phyloP scores from a whole-genome alignment of 2,329 filamentous ascomycete genomes.

The Colletotrichum shisoi region DNA sequence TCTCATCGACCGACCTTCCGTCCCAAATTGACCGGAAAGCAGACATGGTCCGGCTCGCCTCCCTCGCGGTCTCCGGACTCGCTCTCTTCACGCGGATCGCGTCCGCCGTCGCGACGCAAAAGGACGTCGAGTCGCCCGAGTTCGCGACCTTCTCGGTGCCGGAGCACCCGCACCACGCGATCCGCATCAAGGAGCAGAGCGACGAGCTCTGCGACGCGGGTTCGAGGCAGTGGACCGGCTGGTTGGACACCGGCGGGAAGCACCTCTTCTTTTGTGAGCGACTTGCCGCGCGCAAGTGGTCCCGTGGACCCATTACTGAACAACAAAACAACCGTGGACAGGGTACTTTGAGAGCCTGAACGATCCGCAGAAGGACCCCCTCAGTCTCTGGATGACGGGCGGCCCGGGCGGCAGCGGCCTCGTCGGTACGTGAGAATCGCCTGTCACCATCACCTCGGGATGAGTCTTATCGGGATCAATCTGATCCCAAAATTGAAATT shows the following conservation, averaged over 20 bases:
- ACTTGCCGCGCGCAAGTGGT: too few species aligned
- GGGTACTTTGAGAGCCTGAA: constrained; percentile 46
- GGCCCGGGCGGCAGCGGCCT: constrained; percentile 65
- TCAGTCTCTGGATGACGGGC: constrained; percentile 67
- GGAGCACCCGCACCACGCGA: constrained; percentile 40
- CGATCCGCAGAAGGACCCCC: constrained; percentile 44
- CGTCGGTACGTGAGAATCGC: constrained; percentile 47
- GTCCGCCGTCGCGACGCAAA: constrained; percentile 13
- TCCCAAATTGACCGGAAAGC: neutral
- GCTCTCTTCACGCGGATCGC: constrained; percentile 21
- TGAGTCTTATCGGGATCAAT: too few species aligned
- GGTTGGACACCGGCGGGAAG: constrained; percentile 42
- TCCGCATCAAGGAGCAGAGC: constrained; percentile 44
- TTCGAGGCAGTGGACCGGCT: constrained; percentile 45
- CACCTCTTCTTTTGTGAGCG: constrained; percentile 41
- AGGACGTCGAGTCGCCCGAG: constrained; percentile 20
- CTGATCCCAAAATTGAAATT: neutral
- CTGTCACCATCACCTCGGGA: neutral
- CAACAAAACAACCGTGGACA: neutral
- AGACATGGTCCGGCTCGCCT: constrained; percentile 15
- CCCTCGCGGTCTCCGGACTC: constrained; percentile 18
- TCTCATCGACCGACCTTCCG: neutral
- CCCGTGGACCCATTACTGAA: neutral
- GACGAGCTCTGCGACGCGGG: constrained; percentile 43
- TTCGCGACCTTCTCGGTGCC: constrained; percentile 31